Conservation (phyloP, 768 basidiomycete genomes). For the Mycena chlorophos region DNA sequence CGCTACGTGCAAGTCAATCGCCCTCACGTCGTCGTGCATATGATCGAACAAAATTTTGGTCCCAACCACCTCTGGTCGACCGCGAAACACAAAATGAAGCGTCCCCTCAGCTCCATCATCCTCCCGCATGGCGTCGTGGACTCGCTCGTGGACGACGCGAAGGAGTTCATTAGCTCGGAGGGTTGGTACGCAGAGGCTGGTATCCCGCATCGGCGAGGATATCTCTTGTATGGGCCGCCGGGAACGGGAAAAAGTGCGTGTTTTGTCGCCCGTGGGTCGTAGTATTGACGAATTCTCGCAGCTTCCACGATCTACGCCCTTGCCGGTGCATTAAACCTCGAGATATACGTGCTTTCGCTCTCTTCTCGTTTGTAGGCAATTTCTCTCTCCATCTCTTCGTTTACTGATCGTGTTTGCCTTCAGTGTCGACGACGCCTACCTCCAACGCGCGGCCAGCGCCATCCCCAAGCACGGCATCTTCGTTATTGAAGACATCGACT, state of each 20-base stretch:
- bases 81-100: slow-evolving; percentile 28
- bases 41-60: slow-evolving; percentile 26
- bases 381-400: neutral
- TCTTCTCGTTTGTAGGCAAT: slow-evolving; percentile 27
- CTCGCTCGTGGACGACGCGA: slow-evolving; percentile 31
- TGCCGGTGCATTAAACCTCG: slow-evolving; percentile 50
- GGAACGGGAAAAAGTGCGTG: slow-evolving; percentile 37
- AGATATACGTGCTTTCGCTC: slow-evolving; percentile 52
- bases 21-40: slow-evolving; percentile 44
- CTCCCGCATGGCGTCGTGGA: slow-evolving; percentile 31
- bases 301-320: slow-evolving; percentile 30
- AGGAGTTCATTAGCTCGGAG: slow-evolving; percentile 34
- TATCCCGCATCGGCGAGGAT: slow-evolving; percentile 38
- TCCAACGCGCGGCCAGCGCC: slow-evolving; percentile 26
- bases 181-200: slow-evolving; percentile 37
- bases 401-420: neutral
- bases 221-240: slow-evolving; percentile 36
- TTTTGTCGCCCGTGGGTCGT: neutral
- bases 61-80: slow-evolving; percentile 18
- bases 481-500: slow-evolving; percentile 28
- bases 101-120: slow-evolving; percentile 33
- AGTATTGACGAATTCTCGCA: slow-evolving; percentile 35
- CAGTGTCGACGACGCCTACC: slow-evolving; percentile 32
- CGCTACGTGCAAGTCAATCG: slow-evolving; percentile 42
- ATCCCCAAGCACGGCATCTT: slow-evolving; percentile 33